Base-by-base conservation (phyloP, 129 eudicot species). In the Saposhnikovia divaricata region DNA sequence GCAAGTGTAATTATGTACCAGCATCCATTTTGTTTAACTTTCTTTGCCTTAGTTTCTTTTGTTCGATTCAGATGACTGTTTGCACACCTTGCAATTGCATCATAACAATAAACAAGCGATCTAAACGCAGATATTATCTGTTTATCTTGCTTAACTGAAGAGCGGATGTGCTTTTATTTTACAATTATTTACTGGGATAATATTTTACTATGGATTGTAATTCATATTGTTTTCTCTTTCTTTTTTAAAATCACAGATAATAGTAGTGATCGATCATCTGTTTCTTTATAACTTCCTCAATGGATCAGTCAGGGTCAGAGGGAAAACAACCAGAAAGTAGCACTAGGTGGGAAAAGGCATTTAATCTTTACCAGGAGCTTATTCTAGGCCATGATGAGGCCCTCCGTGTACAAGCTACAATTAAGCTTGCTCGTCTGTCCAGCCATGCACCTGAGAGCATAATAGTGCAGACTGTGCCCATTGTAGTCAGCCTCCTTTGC, bases 381-480 rank as follows among this genome's bases (percentile, higher is more conserved):
- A 87, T 89, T 77, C 86, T 87, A 51, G 40, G 74, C 48, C 79
- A 72, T 38, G 79, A 39, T 51, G 93, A 86, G 57, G 53, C 73
- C 51, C 66, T 78, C 43, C 78, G 80, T 74, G 57, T 89, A 43
- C 75, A 79, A 59, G 82, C 87, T 43, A 82, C 84, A 44, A 28
- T 76, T 11, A 91, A 89, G 80, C 90, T 89, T 45, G 86, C 91
- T 0, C 78, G 40, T 37, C 39, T 86, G 61, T 84, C 83, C 15
- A 80, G 50, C 78, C 55, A 42, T 76, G 91, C 85, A 37, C 97
- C 97, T 23, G 90, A 87, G 66, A 76, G 77, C 70, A 78, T 87
- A 47, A 75, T 91, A 55, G 75, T 11, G 28, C 83, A 40, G 77
- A 80, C 89, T 3, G 84, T 91, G 55, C 92, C 93, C 18, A 81